Percentiles rank a stretch among this genome's conserved stretches.
Conservation (phyloP, 805 yeast species). For the Clavispora santaluciae region DNA sequence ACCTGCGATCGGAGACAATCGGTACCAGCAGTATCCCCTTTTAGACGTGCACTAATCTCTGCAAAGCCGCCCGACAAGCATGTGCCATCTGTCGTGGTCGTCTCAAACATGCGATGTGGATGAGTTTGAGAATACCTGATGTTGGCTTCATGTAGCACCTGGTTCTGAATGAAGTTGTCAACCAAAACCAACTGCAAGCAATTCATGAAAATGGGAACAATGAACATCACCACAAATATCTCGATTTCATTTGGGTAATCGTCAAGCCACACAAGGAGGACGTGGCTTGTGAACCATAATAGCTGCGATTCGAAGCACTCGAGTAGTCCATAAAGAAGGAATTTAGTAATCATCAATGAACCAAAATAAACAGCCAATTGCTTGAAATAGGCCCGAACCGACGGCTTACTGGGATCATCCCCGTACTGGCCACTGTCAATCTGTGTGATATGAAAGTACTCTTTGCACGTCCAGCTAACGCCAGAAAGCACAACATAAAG, state of each 20-base stretch:
- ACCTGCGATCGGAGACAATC: background rate
- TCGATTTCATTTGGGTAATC: slow-evolving; percentile 71
- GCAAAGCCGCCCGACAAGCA: background rate
- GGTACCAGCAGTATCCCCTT: background rate
- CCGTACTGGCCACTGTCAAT: slow-evolving; percentile 63
- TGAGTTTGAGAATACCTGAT: background rate
- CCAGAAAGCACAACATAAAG: slow-evolving; percentile 49
- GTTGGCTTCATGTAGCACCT: slow-evolving; percentile 32
- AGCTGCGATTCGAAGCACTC: slow-evolving; percentile 59
- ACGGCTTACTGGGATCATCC: slow-evolving; percentile 51
- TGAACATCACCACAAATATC: slow-evolving; percentile 80
- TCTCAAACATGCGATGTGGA: background rate
- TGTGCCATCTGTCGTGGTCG: background rate
- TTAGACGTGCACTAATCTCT: background rate
- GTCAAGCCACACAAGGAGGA: slow-evolving; percentile 79
- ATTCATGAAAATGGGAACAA: slow-evolving; percentile 70
- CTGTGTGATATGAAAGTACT: slow-evolving; percentile 36
- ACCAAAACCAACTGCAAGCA: slow-evolving; percentile 68
- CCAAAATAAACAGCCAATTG: slow-evolving; percentile 66
- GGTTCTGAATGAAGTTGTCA: slow-evolving; percentile 69
- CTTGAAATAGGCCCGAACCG: slow-evolving; percentile 52
- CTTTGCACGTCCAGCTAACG: slow-evolving; percentile 40
- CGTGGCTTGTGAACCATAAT: slow-evolving; percentile 55
- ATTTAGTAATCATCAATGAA: slow-evolving; percentile 64
- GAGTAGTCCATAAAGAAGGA: slow-evolving; percentile 52